These are phyloP conservation scores for Terfezia boudieri DNA, from an alignment of 495 filamentous ascomycete species.

Conservation along the genomic window DNA sequence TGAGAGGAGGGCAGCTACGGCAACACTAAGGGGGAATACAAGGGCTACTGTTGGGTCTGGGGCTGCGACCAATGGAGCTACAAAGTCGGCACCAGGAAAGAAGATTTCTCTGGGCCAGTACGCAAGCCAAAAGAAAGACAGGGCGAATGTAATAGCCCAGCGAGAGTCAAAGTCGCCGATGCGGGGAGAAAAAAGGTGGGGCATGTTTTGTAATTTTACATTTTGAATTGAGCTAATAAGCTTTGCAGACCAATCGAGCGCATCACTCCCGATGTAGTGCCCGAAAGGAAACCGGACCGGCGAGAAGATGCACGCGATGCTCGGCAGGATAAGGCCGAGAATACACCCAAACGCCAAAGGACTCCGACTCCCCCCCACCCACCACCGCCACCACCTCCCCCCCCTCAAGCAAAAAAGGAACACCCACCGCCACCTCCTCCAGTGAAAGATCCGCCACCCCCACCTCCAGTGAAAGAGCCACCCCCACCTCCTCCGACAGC, in stretches of 20 bases:
- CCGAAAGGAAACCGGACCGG: background rate
- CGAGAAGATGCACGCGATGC: background rate
- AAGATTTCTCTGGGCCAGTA: slow-evolving; percentile 17
- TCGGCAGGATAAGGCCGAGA: background rate
- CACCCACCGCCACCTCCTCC: background rate
- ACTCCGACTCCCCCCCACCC: background rate
- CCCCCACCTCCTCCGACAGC: background rate
- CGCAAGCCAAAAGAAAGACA: slow-evolving; percentile 3
- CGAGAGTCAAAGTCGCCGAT: slow-evolving; percentile 6
- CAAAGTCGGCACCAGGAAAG: slow-evolving; percentile 10
- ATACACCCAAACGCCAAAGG: background rate
- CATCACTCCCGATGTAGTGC: slow-evolving; percentile 1
- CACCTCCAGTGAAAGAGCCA: background rate
- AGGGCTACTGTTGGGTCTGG: background rate
- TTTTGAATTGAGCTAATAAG: background rate
- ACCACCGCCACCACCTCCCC: background rate
- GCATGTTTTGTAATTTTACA: slow-evolving; percentile 4
- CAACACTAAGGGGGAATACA: background rate
- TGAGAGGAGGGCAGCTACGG: background rate
- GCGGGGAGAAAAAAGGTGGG: slow-evolving; percentile 11
- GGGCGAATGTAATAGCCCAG: slow-evolving; percentile 5
- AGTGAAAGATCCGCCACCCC: background rate
- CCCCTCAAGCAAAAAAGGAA: background rate
- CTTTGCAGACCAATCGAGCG: background rate
- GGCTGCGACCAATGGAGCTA: slow-evolving; percentile 6